Percentiles rank a stretch among this genome's conserved stretches.
Conservation (phyloP, 2,329 filamentous ascomycete species). For the Pyrenophora graminea region DNA sequence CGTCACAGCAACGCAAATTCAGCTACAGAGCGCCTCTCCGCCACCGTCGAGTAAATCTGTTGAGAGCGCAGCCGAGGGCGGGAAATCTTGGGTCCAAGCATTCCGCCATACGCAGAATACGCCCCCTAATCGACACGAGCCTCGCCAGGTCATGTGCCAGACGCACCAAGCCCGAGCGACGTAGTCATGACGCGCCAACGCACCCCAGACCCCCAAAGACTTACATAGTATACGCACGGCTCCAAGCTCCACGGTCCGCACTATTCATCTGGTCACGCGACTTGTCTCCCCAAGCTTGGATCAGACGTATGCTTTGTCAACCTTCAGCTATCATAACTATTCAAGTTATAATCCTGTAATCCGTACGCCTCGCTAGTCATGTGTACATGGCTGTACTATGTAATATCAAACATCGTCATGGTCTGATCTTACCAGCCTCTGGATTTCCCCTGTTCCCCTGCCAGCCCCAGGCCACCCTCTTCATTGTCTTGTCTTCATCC, state of each 20-base stretch:
- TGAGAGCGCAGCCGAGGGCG: constrained; percentile 16
- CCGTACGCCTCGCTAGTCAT: neutral
- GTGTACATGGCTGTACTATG: neutral
- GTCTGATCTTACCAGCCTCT: constrained; percentile 15
- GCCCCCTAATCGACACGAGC: neutral
- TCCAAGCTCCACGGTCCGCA: neutral
- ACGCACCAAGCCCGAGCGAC: constrained; percentile 5
- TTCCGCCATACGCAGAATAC: constrained; percentile 17
- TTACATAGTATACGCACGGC: neutral
- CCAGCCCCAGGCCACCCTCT: constrained; percentile 31
- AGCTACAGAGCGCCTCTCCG: neutral
- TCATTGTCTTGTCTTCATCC: constrained; percentile 42
- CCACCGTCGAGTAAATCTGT: neutral
- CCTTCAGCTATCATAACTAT: neutral
- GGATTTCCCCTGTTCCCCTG: constrained; percentile 23
- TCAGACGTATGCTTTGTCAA: neutral
- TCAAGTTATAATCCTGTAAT: neutral
- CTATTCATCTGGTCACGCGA: neutral
- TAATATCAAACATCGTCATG: constrained; percentile 2
- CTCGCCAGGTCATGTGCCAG: constrained; percentile 2
- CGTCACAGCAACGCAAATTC: no score
- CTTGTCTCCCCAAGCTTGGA: neutral
- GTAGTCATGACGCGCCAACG: constrained; percentile 17
- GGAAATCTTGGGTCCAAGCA: constrained; percentile 29
- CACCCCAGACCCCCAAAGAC: constrained; percentile 11